Evolutionary conservation across 441 rosid species (phyloP).

Genomic region (Jatropha podagrica): DNA sequence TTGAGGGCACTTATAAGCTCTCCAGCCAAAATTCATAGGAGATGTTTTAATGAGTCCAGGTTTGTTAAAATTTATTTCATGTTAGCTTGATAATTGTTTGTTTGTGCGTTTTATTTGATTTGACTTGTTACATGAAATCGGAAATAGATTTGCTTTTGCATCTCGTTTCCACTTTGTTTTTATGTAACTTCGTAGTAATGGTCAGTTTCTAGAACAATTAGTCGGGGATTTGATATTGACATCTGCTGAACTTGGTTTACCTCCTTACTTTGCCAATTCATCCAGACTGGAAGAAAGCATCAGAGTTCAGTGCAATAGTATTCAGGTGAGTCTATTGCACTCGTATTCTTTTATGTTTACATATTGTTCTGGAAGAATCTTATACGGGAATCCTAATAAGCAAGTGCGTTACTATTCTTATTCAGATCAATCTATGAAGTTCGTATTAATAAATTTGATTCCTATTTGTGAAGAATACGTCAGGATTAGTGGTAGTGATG

Average conservation of each 20-base stretch:
- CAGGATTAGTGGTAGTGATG: background rate
- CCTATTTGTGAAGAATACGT: background rate
- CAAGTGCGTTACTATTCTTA: background rate
- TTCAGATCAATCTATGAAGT: too few species aligned
- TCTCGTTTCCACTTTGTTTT: slow-evolving; percentile 88
- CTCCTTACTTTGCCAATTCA: slow-evolving; percentile 75
- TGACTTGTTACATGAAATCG: slow-evolving; percentile 15
- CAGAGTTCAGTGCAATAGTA: slow-evolving; percentile 82
- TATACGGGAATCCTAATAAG: background rate
- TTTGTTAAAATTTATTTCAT: slow-evolving; percentile 19
- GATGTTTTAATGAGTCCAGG: slow-evolving; percentile 47
- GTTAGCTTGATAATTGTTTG: background rate
- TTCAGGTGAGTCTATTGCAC: slow-evolving; percentile 51
- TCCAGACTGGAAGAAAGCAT: slow-evolving; percentile 89
- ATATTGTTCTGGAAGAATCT: background rate
- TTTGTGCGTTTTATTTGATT: too few species aligned
- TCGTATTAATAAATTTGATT: too few species aligned
- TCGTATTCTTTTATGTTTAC: background rate
- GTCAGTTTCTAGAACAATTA: slow-evolving; percentile 90
- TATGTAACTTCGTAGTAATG: slow-evolving; percentile 80
- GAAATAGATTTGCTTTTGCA: slow-evolving; percentile 66
- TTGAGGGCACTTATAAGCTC: slow-evolving; percentile 54
- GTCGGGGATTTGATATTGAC: slow-evolving; percentile 81
- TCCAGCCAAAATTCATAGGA: slow-evolving; percentile 36
- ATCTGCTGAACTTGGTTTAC: slow-evolving; percentile 87